Conservation (phyloP, 352 stramenopile species). For the Phytophthora meadii region DNA sequence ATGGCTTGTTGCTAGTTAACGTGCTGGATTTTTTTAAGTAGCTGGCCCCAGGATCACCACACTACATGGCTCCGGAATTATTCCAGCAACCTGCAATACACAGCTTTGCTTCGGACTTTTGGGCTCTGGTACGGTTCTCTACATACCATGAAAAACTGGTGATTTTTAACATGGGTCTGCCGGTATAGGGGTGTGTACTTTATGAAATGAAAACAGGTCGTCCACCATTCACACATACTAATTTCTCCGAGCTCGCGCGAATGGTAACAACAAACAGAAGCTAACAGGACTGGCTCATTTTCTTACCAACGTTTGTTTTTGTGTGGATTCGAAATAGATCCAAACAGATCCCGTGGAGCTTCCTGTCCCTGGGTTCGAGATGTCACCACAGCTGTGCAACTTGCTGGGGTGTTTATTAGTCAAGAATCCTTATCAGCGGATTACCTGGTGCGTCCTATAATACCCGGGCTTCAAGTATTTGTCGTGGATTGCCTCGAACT, state of each 20-base stretch:
- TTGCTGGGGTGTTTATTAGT: slow-evolving; percentile 66
- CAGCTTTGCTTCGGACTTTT: slow-evolving; percentile 92
- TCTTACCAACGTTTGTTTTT: no score
- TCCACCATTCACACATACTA: slow-evolving; percentile 77
- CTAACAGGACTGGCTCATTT: no score
- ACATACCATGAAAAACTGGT: background rate
- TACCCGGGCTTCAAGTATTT: background rate
- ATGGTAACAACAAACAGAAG: slow-evolving; percentile 51
- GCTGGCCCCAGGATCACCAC: slow-evolving; percentile 77
- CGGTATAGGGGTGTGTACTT: slow-evolving; percentile 72
- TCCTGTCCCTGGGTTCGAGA: slow-evolving; percentile 52
- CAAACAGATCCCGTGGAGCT: slow-evolving; percentile 63
- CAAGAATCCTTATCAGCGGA: slow-evolving; percentile 77
- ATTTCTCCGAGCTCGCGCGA: slow-evolving; percentile 72
- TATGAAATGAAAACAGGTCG: slow-evolving; percentile 76
- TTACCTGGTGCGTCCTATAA: slow-evolving; percentile 66
- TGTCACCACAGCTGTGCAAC: slow-evolving; percentile 62
- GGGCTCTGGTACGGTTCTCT: slow-evolving; percentile 64
- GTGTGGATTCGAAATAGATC: slow-evolving; percentile 49
- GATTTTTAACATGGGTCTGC: background rate
- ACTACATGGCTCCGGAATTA: slow-evolving; percentile 94
- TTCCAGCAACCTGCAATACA: slow-evolving; percentile 86
- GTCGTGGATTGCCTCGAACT: background rate
- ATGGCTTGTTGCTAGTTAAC: background rate
- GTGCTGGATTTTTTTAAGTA: slow-evolving; percentile 18